phyloP scores from a whole-genome alignment of 78 protist genomes.

The Emiliania huxleyi region DNA sequence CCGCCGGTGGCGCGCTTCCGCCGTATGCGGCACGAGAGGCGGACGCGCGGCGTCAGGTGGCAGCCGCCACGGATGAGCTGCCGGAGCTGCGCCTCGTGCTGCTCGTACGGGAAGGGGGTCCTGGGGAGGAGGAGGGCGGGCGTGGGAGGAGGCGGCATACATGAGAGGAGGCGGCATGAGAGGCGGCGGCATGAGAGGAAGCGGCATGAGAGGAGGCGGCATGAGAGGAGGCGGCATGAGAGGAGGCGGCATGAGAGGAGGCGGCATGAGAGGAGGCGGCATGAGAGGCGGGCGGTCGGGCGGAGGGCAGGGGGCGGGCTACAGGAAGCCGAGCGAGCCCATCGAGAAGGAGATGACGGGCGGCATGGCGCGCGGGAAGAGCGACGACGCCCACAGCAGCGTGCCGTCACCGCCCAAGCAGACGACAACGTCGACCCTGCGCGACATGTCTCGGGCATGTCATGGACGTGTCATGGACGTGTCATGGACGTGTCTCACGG shows the following conservation, averaged over 20 bases:
- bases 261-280: no score
- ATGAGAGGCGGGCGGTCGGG: no score
- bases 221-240: no score
- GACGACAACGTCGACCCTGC: constrained; percentile 77
- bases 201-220: no score
- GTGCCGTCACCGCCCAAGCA: constrained; percentile 93
- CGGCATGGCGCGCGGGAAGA: constrained; percentile 66
- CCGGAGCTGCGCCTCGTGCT: not conserved
- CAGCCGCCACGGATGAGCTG: not conserved
- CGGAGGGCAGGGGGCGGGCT: no score
- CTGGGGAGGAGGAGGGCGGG: no score
- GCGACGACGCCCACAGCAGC: constrained; percentile 55
- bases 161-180: no score
- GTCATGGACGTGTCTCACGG: not conserved
- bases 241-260: no score
- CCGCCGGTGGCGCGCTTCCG: not conserved
- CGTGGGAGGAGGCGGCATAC: no score
- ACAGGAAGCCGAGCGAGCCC: constrained; percentile 89
- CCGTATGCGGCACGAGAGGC: not conserved
- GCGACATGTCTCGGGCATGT: no score
- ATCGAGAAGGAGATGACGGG: constrained; percentile 60
- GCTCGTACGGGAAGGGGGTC: constrained; percentile 61
- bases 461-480: not conserved
- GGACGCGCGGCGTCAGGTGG: not conserved
- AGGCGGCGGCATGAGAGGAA: no score